Base-by-base conservation (phyloP, 305 asterid species). In the Caryopteris hybrid region DNA sequence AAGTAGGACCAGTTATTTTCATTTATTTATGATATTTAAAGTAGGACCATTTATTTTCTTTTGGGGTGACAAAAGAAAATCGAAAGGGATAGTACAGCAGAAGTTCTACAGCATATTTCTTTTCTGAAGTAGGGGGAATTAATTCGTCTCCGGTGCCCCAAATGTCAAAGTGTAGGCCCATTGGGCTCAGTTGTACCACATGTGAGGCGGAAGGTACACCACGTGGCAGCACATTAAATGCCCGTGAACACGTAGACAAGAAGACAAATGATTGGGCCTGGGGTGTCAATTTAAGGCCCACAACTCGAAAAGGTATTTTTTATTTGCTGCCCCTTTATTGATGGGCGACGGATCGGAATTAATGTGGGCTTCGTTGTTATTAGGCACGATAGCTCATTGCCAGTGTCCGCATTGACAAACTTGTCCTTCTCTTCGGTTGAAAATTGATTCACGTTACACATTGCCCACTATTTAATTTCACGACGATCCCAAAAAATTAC, bases 141-240 rank as follows among this genome's bases (percentile, higher is more conserved):
- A 23, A 75, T n/a, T 45, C 4, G 25, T 27, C 17, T 3, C 29
- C 8, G 61, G 36, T 47, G 59, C 41, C 60, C 68, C 34, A 4
- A 69, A 56, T 69, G 70, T 76, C 78, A 73, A 76, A 47, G 59
- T 4, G 63, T 74, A 48, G 79, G 75, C 73, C 84, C n/a, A n/a
- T n/a, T n/a, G n/a, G 4, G 31, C 3, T 4, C 31, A 79, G 61
- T 57, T 69, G 79, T 79, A 78, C 74, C 77, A 76, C 72, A 60
- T 78, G 84, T 33, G 70, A 47, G 73, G 78, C 62, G 2, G 0
- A 8, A 5, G 14, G 64, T 29, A 54, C 70, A 50, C 69, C 85
- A 78, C 83, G 74, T 76, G 72, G 77, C 48, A 53, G 52, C 66
- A 76, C 67, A 76, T 52, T 79, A 68, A 81, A 78, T 71, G 71